Conservation (phyloP, 176 grass and related monocot species). For the Poa pratensis region DNA sequence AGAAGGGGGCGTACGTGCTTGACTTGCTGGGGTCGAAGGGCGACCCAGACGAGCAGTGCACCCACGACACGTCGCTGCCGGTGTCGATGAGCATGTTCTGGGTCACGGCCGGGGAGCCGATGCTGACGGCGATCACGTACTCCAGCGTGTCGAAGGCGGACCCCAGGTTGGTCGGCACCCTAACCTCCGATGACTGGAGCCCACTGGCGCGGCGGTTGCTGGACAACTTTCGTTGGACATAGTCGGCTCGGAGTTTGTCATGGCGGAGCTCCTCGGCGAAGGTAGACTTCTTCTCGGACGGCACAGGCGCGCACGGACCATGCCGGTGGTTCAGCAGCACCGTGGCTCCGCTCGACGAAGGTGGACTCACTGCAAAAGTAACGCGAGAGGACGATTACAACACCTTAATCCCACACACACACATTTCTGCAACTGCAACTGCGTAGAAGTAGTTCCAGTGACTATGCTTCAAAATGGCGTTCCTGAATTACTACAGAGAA, state of each 20-base stretch:
- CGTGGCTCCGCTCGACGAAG: neutral
- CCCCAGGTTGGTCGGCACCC: constrained; percentile 40
- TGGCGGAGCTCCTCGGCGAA: constrained; percentile 49
- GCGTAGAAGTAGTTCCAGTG: neutral
- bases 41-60: constrained; percentile 56
- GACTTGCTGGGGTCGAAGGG: constrained; percentile 62
- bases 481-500: neutral
- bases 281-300: neutral
- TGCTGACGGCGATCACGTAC: constrained; percentile 55
- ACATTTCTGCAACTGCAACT: neutral
- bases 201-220: neutral
- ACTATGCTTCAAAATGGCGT: neutral
- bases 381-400: neutral
- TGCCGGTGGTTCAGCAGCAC: constrained; percentile 58
- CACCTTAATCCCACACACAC: neutral
- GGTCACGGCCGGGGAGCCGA: constrained; percentile 49
- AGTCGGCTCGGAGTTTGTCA: constrained; percentile 55
- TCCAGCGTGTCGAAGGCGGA: constrained; percentile 37
- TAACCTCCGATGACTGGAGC: constrained; percentile 3
- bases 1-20: constrained; percentile 60
- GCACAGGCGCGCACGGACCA: constrained; percentile 62
- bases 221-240: constrained; percentile 46
- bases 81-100: constrained; percentile 65
- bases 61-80: constrained; percentile 75
- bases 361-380: neutral